Evolutionary conservation across 176 grass and related monocot genomes (phyloP).

Genomic region (Carex parvula): DNA sequence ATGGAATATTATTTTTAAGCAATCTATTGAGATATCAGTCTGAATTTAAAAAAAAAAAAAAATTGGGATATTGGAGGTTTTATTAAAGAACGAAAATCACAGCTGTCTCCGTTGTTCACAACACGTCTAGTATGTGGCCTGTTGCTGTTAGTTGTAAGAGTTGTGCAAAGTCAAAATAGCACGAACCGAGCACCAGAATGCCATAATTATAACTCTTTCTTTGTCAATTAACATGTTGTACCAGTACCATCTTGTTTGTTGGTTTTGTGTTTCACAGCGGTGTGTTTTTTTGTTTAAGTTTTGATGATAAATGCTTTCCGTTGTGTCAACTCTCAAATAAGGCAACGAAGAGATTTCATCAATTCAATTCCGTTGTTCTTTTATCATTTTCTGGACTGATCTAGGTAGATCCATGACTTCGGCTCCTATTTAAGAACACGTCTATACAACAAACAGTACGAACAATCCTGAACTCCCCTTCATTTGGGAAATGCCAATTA

Average conservation of each 20-base stretch:
- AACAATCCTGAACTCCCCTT: background rate
- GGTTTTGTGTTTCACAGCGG: no score
- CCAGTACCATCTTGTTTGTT: no score
- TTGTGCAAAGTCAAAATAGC: background rate
- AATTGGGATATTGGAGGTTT: background rate
- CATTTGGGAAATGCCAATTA: no score
- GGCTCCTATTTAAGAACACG: background rate
- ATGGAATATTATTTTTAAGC: no score
- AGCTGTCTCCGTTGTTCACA: constrained; percentile 18
- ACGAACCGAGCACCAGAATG: background rate
- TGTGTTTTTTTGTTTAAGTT: background rate
- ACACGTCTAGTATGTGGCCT: constrained; percentile 25
- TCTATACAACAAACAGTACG: background rate
- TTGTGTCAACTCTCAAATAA: background rate
- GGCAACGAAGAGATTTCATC: background rate
- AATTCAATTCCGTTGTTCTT: background rate
- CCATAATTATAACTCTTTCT: no score
- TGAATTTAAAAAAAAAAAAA: no score
- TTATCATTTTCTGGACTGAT: background rate
- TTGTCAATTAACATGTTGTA: no score
- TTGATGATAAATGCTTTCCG: background rate
- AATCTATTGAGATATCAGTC: no score
- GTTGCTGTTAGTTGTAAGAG: background rate
- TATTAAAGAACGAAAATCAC: background rate
- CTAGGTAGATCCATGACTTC: no score